Conservation (phyloP, 1,284 basidiomycete genomes). For the Cryptococcus amylolentus region DNA sequence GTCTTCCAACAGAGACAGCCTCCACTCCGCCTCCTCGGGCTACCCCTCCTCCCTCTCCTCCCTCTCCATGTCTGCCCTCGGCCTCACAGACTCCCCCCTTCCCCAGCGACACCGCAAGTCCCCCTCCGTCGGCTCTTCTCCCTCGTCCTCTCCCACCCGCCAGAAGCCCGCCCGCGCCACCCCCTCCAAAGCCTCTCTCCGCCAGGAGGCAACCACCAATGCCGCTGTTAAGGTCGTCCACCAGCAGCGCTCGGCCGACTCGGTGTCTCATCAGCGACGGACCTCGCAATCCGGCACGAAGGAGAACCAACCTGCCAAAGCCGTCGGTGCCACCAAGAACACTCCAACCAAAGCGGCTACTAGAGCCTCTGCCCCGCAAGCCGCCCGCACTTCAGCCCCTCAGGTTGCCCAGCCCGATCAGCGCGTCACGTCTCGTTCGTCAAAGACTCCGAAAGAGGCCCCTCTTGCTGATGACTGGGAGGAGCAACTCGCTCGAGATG, state of each 20-base stretch:
- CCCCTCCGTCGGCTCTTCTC: not conserved
- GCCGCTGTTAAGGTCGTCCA: constrained; percentile 5
- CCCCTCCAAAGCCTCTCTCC: constrained; percentile 3
- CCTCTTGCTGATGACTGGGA: constrained; percentile 18
- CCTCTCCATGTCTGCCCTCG: constrained; percentile 12
- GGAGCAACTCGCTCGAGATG: constrained; percentile 10
- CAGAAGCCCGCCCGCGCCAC: constrained; percentile 1
- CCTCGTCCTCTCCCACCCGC: not conserved
- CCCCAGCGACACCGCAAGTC: constrained; percentile 2
- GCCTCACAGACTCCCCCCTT: constrained; percentile 17
- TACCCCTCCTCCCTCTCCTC: constrained; percentile 16
- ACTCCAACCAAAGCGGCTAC: not conserved
- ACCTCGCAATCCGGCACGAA: not conserved
- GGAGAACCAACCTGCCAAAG: not conserved
- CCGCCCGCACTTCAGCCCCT: not conserved
- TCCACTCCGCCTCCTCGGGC: constrained; percentile 5
- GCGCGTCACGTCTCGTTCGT: not conserved
- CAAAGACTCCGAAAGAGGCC: constrained; percentile 1
- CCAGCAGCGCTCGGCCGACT: constrained; percentile 3
- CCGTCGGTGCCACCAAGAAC: not conserved
- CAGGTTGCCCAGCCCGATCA: not conserved
- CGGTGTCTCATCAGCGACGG: not conserved
- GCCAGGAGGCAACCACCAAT: constrained; percentile 13
- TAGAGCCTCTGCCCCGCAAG: constrained; percentile 1
- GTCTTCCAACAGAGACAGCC: constrained; percentile 9